Base-by-base conservation (phyloP, 2,329 filamentous ascomycete genomes). In the Colletotrichum lini region DNA sequence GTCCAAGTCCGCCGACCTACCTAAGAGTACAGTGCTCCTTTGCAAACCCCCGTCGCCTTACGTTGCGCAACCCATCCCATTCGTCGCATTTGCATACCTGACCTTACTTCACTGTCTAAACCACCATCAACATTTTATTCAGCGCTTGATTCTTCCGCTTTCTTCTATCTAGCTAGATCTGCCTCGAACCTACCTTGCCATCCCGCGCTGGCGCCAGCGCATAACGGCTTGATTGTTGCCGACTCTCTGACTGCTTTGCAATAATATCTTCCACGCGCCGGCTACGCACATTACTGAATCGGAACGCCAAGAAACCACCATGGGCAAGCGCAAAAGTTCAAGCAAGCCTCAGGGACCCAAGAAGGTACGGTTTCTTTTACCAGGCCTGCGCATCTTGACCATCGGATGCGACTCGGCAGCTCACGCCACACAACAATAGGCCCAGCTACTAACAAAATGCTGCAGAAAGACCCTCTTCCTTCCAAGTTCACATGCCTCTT, bases 401-500 rank as follows among this genome's bases (percentile, higher is more conserved):
- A 30, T 23, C 42, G 18, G 35, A 35, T 16, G 18, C 44, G 45
- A 15, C 23, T 38, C 21, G 23, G 47, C 18, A 53, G 16, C 21
- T 18, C 35, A 15, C 30, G 30, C 30, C 8, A 47, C 16, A 26
- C 47, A 3, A 38, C 35, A 6, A n/a, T 21, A 30, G 23, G 45
- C n/a, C 16, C 13, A 50, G 3, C 49, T 16, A 40, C 54, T 65
- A 44, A 69, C 52, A 30, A 15, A n/a, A 21, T 52, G 26, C 30
- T 52, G 72, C 75, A 93, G 91, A 84, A 88, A 80, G 93, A 95
- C 76, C 89, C 91, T 50, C 87, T 96, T 21, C 88, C 92, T 4
- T 95, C 94, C 3, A 90, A 90, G n/a, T 99, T 99, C 82, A 94
- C 95, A 68, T 99, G 96, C 80, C 91, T 99, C 56, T 99, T 99